A percentile compares a stretch with the other conserved stretches of the same genome.
Conservation (phyloP, 2,329 filamentous ascomycete species). For the Aspergillus uvarum region DNA sequence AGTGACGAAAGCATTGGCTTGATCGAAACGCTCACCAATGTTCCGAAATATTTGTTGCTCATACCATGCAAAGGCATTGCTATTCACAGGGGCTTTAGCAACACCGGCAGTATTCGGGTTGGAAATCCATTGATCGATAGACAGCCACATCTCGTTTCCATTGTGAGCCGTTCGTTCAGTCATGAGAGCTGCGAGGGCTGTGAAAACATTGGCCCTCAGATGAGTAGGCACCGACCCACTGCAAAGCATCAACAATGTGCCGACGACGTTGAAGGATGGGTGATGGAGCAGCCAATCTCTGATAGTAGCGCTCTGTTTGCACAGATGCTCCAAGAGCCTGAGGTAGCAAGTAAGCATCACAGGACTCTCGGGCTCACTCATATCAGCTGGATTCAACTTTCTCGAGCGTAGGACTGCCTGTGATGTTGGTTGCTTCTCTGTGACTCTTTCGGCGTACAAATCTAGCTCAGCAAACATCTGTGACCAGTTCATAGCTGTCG, state of each 20-base stretch:
- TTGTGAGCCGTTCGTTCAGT: constrained; percentile 68
- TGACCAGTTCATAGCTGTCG: constrained; percentile 83
- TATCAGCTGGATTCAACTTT: constrained; percentile 64
- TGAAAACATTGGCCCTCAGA: constrained; percentile 80
- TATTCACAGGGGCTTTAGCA: constrained; percentile 45
- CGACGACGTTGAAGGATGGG: constrained; percentile 67
- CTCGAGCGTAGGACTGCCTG: constrained; percentile 59
- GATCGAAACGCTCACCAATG: constrained; percentile 76
- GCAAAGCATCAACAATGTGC: constrained; percentile 74
- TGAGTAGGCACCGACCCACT: constrained; percentile 73
- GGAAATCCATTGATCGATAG: constrained; percentile 76
- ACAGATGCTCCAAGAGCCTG: constrained; percentile 79
- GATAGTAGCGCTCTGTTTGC: constrained; percentile 69
- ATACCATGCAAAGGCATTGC: constrained; percentile 43
- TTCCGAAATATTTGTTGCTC: constrained; percentile 68
- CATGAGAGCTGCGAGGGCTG: constrained; percentile 72
- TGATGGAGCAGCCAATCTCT: constrained; percentile 71
- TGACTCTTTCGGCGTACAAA: constrained; percentile 76
- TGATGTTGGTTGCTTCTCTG: constrained; percentile 64
- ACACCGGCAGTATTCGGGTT: constrained; percentile 51
- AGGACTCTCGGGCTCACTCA: constrained; percentile 89
- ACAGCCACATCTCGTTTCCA: constrained; percentile 74
- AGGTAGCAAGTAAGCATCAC: constrained; percentile 97
- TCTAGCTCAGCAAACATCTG: constrained; percentile 90
- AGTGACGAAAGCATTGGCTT: constrained; percentile 78